Evolutionary conservation across 345 rosid genomes (phyloP).

Genomic region (Sapria himalayana): DNA sequence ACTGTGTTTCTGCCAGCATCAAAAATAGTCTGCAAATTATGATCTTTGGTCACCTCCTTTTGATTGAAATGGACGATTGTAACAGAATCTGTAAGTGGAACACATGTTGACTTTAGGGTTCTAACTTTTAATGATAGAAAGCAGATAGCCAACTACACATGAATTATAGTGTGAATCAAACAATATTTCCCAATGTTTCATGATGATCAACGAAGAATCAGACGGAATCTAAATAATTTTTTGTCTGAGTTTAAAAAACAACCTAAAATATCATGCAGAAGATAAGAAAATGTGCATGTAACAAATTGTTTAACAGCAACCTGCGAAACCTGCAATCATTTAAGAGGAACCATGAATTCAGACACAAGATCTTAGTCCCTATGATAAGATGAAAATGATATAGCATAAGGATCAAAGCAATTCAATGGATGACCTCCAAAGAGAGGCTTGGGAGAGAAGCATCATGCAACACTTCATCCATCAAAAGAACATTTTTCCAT

Average conservation of each 20-base stretch:
- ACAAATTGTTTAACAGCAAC: conserved; percentile 46
- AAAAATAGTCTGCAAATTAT: conserved; percentile 36
- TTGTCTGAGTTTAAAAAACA: no score
- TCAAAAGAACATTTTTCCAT: conserved; percentile 70
- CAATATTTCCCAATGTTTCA: no score
- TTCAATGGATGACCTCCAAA: conserved; percentile 32
- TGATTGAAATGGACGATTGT: conserved; percentile 21
- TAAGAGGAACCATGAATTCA: conserved; percentile 13
- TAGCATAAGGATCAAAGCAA: conserved; percentile 3
- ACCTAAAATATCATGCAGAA: conserved; percentile 76
- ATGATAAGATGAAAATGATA: conserved; percentile 1
- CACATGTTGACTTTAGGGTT: conserved; percentile 7
- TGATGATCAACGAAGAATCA: no score
- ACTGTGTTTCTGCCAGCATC: conserved; percentile 56
- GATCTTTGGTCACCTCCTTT: conserved; percentile 42
- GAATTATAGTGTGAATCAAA: no score
- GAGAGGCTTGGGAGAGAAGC: conserved; percentile 57
- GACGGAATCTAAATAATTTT: no score
- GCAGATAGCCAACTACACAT: no score
- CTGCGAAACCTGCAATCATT: conserved; percentile 59
- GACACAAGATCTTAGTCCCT: conserved; percentile 2
- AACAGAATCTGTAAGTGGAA: conserved; percentile 37
- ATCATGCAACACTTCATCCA: conserved; percentile 67
- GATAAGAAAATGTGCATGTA: conserved; percentile 40
- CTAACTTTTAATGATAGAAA: no score